These are phyloP conservation scores for Russula vinacea DNA, from an alignment of 768 basidiomycete species.

Conservation along the genomic window DNA sequence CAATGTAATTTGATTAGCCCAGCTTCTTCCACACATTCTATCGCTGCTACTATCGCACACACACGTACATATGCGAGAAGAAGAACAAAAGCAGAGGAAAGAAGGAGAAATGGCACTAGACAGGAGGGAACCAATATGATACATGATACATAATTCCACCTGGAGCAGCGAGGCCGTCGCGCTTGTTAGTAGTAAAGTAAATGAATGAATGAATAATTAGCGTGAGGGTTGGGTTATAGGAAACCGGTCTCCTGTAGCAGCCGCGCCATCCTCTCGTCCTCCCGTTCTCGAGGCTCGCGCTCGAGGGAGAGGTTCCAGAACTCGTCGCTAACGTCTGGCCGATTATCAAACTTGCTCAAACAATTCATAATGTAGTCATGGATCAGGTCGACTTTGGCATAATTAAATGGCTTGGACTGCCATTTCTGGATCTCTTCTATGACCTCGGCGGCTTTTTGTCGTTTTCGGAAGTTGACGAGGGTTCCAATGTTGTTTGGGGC, in stretches of 20 bases:
- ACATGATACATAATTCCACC: constrained; percentile 28
- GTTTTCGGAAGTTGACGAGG: constrained; percentile 93
- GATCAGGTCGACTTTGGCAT: constrained; percentile 62
- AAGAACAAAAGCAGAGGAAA: neutral
- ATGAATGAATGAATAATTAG: neutral
- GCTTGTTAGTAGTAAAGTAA: neutral
- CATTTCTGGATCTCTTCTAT: constrained; percentile 96
- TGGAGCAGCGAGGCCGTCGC: neutral
- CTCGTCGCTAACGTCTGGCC: constrained; percentile 64
- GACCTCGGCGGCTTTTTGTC: constrained; percentile 93
- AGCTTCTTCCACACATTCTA: constrained; percentile 6
- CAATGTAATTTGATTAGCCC: neutral
- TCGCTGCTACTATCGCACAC: constrained; percentile 15
- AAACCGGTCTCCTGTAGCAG: constrained; percentile 87
- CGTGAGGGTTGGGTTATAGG: constrained; percentile 43
- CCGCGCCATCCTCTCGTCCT: constrained; percentile 95
- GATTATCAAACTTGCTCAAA: constrained; percentile 66
- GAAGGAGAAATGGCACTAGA: neutral
- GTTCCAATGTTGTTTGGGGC: constrained; percentile 81
- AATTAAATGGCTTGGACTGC: constrained; percentile 89
- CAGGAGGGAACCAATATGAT: constrained; percentile 17
- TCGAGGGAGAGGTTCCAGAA: constrained; percentile 86
- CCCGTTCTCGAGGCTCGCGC: constrained; percentile 89
- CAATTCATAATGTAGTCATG: constrained; percentile 76
- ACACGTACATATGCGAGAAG: constrained; percentile 17